A percentile compares a stretch with the other conserved stretches of the same genome.
These are phyloP conservation scores for Penicillium lagena DNA, from an alignment of 495 filamentous ascomycete species.

Conservation along the genomic window DNA sequence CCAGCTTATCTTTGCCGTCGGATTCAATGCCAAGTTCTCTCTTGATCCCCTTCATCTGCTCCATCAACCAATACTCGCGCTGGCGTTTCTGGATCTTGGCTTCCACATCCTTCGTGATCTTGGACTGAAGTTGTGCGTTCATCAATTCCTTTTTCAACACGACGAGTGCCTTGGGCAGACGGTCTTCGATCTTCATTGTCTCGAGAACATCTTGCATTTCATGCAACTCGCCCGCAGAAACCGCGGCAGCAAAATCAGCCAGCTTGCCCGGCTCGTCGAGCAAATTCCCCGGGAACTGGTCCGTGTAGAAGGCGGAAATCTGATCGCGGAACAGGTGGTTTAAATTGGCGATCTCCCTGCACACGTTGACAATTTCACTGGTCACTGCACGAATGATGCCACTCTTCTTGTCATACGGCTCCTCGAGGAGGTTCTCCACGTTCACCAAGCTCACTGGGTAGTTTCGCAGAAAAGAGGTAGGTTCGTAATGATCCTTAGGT, in stretches of 20 bases:
- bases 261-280: slow-evolving; percentile 90
- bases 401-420: slow-evolving; percentile 83
- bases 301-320: slow-evolving; percentile 93
- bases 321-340: slow-evolving; percentile 97
- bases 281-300: slow-evolving; percentile 88
- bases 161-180: slow-evolving; percentile 80
- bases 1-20: slow-evolving; percentile 95
- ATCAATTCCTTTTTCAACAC: slow-evolving; percentile 97
- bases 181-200: slow-evolving; percentile 78
- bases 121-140: slow-evolving; percentile 93
- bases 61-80: slow-evolving; percentile 97
- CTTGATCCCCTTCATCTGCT: slow-evolving; percentile 99
- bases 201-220: slow-evolving; percentile 95
- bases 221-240: slow-evolving; percentile 79
- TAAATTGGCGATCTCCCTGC: slow-evolving; percentile 89
- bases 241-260: slow-evolving; percentile 94
- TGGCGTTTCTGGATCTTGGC: slow-evolving; percentile 96
- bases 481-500: slow-evolving; percentile 63
- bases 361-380: slow-evolving; percentile 96
- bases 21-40: slow-evolving; percentile 93
- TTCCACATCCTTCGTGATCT: slow-evolving; percentile 98
- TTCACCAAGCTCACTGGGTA: slow-evolving; percentile 89
- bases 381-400: slow-evolving; percentile 82
- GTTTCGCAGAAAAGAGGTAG: slow-evolving; percentile 84
- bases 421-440: slow-evolving; percentile 85